A percentile compares a stretch with the other conserved stretches of the same genome.
These are phyloP conservation scores for Fusarium succisae DNA, from an alignment of 2,329 filamentous ascomycete genomes.

Conservation along the genomic window DNA sequence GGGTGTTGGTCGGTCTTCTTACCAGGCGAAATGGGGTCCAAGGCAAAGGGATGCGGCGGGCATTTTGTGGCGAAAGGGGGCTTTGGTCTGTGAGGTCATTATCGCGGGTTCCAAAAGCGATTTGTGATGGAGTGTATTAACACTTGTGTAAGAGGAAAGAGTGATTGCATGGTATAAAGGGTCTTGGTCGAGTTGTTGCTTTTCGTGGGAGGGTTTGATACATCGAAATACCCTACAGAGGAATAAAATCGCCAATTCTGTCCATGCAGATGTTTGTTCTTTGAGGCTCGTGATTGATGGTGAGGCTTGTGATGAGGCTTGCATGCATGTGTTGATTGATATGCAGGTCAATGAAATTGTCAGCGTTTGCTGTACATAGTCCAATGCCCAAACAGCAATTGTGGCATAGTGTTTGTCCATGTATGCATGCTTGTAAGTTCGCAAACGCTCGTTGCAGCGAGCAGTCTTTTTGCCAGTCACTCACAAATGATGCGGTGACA, in stretches of 20 bases:
- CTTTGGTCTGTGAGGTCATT: slow-evolving; percentile 5
- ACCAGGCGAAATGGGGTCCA: slow-evolving; percentile 9
- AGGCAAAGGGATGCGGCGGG: background rate
- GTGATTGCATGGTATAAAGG: background rate
- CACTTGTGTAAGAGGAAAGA: background rate
- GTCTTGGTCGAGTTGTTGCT: background rate
- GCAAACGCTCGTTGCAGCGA: background rate
- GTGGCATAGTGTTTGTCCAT: background rate
- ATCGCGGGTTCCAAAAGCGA: background rate
- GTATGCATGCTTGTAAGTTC: background rate
- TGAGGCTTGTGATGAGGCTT: background rate
- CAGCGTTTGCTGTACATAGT: background rate
- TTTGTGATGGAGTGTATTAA: background rate
- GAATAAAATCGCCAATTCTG: background rate
- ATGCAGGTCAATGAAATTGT: background rate
- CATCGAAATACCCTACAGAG: background rate
- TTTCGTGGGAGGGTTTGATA: background rate
- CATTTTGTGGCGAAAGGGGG: slow-evolving; percentile 19
- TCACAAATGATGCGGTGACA: background rate
- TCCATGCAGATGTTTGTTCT: background rate
- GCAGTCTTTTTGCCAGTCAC: too few species aligned
- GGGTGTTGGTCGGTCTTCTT: background rate
- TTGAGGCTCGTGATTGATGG: background rate
- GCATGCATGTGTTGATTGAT: background rate
- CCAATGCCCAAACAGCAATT: background rate